Conservation (phyloP, 2,329 filamentous ascomycete genomes). For the Exserohilum rostratum region DNA sequence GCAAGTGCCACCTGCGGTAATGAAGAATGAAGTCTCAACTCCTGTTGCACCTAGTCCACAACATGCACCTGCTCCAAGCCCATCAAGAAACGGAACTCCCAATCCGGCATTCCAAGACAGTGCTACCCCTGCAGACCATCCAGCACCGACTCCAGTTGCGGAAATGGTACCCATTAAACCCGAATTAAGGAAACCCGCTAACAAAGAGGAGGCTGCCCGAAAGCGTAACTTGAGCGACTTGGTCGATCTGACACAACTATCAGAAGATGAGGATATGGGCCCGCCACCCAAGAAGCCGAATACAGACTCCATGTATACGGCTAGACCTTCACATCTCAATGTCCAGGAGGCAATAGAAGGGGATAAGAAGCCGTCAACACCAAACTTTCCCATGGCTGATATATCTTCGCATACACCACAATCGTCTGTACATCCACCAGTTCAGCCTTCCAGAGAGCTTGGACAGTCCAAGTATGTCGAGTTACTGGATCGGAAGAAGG, state of each 20-base stretch:
- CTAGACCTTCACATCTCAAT: slow-evolving; percentile 14
- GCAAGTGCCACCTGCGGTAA: slow-evolving; percentile 29
- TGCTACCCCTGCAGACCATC: slow-evolving; percentile 21
- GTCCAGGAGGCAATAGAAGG: slow-evolving; percentile 19
- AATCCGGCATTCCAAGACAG: slow-evolving; percentile 24
- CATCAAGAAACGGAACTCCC: slow-evolving; percentile 15
- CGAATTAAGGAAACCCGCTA: slow-evolving; percentile 45
- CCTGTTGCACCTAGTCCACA: slow-evolving; percentile 24
- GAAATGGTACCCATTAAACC: slow-evolving; percentile 40
- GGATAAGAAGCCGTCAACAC: slow-evolving; percentile 18
- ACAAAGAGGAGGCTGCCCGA: slow-evolving; percentile 62
- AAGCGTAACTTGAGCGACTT: slow-evolving; percentile 62
- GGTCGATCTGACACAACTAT: slow-evolving; percentile 58
- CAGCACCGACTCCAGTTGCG: slow-evolving; percentile 35
- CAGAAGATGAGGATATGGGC: slow-evolving; percentile 52
- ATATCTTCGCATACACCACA: slow-evolving; percentile 17
- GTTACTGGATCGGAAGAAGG: slow-evolving; percentile 55
- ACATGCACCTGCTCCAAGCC: slow-evolving; percentile 21
- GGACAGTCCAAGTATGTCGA: slow-evolving; percentile 48
- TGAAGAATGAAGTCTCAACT: slow-evolving; percentile 25
- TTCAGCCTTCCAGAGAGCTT: slow-evolving; percentile 20
- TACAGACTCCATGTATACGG: slow-evolving; percentile 18
- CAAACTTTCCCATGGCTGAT: slow-evolving; percentile 32
- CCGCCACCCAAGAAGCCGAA: slow-evolving; percentile 45
- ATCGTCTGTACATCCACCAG: slow-evolving; percentile 9